These are phyloP conservation scores for Sonneratia alba DNA, from an alignment of 345 rosid genomes.

Conservation along the genomic window DNA sequence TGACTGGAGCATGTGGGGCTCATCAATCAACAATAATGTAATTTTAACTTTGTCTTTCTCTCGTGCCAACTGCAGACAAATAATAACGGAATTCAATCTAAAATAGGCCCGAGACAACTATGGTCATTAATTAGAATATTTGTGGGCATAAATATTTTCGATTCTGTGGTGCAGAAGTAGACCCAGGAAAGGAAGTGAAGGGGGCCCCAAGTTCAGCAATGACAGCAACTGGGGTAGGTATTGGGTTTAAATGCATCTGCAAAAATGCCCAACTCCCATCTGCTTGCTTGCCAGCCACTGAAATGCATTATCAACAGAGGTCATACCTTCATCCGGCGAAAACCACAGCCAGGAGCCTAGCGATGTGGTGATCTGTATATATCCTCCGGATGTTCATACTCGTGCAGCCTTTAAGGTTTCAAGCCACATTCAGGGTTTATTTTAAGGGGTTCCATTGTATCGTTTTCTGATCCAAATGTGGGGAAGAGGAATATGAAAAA, in stretches of 20 bases:
- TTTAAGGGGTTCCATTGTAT: too few species aligned
- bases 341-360: background rate
- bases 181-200: background rate
- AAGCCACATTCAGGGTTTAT: background rate
- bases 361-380: background rate
- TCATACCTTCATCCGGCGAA: background rate
- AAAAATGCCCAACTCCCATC: background rate
- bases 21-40: background rate
- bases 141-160: background rate
- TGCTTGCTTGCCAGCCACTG: background rate
- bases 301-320: background rate
- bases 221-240: background rate
- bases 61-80: too few species aligned
- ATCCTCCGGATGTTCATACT: too few species aligned
- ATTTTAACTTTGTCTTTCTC: background rate
- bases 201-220: slow-evolving; percentile 2
- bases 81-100: too few species aligned
- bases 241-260: background rate
- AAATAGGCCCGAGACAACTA: background rate
- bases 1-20: background rate
- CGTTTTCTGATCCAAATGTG: background rate
- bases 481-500: background rate
- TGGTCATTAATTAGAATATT: background rate
- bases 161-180: background rate
- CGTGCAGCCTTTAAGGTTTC: background rate